These are phyloP conservation scores for Trichoderma erinaceum DNA, from an alignment of 495 filamentous ascomycete species.

Conservation along the genomic window DNA sequence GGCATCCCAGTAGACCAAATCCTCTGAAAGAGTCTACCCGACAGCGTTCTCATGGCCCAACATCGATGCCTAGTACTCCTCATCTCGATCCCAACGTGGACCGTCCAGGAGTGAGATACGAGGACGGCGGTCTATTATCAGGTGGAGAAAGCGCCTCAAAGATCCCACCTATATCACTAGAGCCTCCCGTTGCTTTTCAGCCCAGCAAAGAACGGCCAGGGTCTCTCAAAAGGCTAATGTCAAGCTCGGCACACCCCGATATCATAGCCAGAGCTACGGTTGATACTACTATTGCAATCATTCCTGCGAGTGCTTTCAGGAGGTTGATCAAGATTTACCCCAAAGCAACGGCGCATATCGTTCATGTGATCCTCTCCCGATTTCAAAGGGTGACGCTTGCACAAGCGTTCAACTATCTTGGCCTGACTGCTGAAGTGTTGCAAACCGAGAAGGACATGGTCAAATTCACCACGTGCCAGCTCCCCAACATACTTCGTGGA, in stretches of 20 bases:
- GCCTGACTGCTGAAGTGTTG: constrained; percentile 82
- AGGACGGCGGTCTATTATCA: constrained; percentile 17
- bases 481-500: constrained; percentile 88
- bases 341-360: constrained; percentile 92
- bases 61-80: constrained; percentile 30
- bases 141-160: constrained; percentile 19
- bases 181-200: constrained; percentile 22
- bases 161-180: constrained; percentile 72
- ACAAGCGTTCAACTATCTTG: constrained; percentile 89
- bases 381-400: constrained; percentile 92
- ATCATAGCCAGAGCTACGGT: constrained; percentile 95
- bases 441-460: constrained; percentile 88
- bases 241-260: constrained; percentile 87
- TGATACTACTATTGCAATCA: constrained; percentile 96
- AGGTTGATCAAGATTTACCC: constrained; percentile 92
- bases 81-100: constrained; percentile 24
- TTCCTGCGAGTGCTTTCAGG: constrained; percentile 90
- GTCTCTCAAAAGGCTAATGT: constrained; percentile 42
- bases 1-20: background rate
- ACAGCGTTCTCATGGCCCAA: constrained; percentile 36
- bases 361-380: constrained; percentile 91
- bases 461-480: constrained; percentile 81
- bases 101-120: constrained; percentile 21
- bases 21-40: background rate
- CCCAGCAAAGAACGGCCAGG: constrained; percentile 26